Evolutionary conservation across 169 alveolate genomes (phyloP).

Genomic region (Eimeria maxima): DNA sequence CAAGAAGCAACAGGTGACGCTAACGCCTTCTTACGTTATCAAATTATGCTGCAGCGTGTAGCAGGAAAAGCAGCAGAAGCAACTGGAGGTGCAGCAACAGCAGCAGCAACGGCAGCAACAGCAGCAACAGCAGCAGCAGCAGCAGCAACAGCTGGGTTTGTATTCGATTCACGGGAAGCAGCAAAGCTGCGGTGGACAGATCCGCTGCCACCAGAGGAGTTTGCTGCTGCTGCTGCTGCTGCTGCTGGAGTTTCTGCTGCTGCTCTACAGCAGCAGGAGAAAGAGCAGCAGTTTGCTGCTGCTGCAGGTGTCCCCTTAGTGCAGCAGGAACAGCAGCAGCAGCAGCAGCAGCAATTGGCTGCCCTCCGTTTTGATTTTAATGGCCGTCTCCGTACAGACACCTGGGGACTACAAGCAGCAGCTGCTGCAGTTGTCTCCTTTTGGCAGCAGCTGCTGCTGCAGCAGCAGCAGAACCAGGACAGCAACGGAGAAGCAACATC

Average conservation of each 20-base stretch:
- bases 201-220: slow-evolving; percentile 41
- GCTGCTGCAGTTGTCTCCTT: slow-evolving; percentile 62
- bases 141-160: neutral
- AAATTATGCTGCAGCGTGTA: slow-evolving; percentile 51
- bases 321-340: slow-evolving; percentile 19
- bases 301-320: slow-evolving; percentile 10
- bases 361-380: slow-evolving; percentile 53
- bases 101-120: slow-evolving; percentile 37
- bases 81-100: neutral
- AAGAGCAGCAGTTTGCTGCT: slow-evolving; percentile 73
- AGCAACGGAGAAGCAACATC: neutral
- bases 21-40: neutral
- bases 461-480: slow-evolving; percentile 8
- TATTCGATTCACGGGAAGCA: slow-evolving; percentile 57
- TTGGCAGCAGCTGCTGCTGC: slow-evolving; percentile 68
- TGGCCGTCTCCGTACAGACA: slow-evolving; percentile 62
- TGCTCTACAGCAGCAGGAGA: neutral
- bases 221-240: slow-evolving; percentile 43
- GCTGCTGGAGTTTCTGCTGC: neutral
- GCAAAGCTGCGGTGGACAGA: slow-evolving; percentile 67
- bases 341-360: slow-evolving; percentile 56
- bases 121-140: neutral
- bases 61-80: slow-evolving; percentile 35
- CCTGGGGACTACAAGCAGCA: slow-evolving; percentile 53
- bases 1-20: neutral